A percentile compares a stretch with the other conserved stretches of the same genome.
phyloP scores from a whole-genome alignment of 495 filamentous ascomycete species.

The Lasiosphaeria ovina region DNA sequence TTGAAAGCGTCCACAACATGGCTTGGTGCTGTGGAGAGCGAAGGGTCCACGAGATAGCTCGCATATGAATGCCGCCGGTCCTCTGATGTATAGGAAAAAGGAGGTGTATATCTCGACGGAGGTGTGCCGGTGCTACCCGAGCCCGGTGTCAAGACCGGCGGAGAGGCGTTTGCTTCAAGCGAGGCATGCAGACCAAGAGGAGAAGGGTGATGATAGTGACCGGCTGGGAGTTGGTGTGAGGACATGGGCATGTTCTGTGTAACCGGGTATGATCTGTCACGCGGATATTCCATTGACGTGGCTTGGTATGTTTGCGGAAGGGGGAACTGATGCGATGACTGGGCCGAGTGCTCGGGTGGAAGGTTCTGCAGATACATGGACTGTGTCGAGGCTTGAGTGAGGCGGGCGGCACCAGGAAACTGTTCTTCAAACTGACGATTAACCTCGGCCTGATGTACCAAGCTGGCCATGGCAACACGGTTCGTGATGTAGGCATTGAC shows the following conservation, averaged over 20 bases:
- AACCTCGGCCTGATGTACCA: slow-evolving; percentile 49
- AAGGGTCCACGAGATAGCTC: slow-evolving; percentile 3
- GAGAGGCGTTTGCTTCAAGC: slow-evolving; percentile 4
- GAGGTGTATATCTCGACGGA: slow-evolving; percentile 21
- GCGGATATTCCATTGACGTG: slow-evolving; percentile 4
- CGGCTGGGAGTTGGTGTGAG: neutral
- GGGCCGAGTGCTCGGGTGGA: slow-evolving; percentile 6
- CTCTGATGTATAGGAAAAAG: neutral
- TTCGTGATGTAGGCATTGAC: slow-evolving; percentile 59
- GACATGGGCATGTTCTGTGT: slow-evolving; percentile 1
- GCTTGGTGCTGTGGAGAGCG: slow-evolving; percentile 12
- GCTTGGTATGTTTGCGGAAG: slow-evolving; percentile 9
- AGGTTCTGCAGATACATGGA: slow-evolving; percentile 15
- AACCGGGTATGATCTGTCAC: slow-evolving; percentile 3
- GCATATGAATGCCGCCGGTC: neutral
- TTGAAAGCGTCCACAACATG: slow-evolving; percentile 12
- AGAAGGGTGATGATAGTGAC: neutral
- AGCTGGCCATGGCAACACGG: slow-evolving; percentile 56
- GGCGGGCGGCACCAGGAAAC: slow-evolving; percentile 24
- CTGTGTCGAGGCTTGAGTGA: slow-evolving; percentile 19
- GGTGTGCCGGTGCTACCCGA: slow-evolving; percentile 20
- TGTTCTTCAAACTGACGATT: slow-evolving; percentile 47
- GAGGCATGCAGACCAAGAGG: slow-evolving; percentile 11
- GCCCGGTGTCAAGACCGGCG: slow-evolving; percentile 30
- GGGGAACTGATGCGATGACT: neutral